Evolutionary conservation across 2,329 filamentous ascomycete genomes (phyloP), one percentile per base, ranked within the genome.

Genomic region (Scedosporium boydii): DNA sequence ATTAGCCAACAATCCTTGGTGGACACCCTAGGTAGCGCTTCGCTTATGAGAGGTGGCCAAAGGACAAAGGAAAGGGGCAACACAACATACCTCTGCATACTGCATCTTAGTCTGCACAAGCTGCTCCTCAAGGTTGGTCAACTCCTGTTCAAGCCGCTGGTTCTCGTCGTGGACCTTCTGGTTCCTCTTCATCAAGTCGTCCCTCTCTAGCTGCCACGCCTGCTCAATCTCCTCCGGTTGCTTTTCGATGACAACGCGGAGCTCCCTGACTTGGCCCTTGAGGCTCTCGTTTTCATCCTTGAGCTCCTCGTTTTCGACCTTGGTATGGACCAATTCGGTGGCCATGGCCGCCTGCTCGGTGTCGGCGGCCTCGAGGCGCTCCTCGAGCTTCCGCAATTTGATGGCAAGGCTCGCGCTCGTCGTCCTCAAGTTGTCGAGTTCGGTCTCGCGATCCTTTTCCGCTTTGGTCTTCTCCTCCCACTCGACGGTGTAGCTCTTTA

Each of bases 91-190:
- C 87, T 97, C 91, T 62, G 95, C 95, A 78, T 93, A 92, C 70
- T 86, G 85, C 90, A 99, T 89, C 82, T 99, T 99, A 1, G 92
- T 95, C 72, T 88, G 86, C 66, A 99, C 93, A 67, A 99, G 79
- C 73, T 92, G 87, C 75, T 93, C 90, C 79, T 98, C 95, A 79
- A 98, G 90, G 68, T 97, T 92, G 4, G 85, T 82, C 82, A 96
- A 84, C 70, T 95, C 90, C 71, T 96, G 93, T 75, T 97, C 93
- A 67, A 99, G 78, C 63, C 82, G 85, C 64, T 89, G 83, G 70
- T 98, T 99, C 77, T 96, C 91, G 68, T 96, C 92, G 70, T 98
- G 93, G 6, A 98, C 93, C 70, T 96, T 91, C 65, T 89, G 84
- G 72, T 98, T 98, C 64, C 92, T 86, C 74, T 91, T 87, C 88